Evolutionary conservation across 495 filamentous ascomycete species (phyloP).

Genomic region (Physcia stellaris): DNA sequence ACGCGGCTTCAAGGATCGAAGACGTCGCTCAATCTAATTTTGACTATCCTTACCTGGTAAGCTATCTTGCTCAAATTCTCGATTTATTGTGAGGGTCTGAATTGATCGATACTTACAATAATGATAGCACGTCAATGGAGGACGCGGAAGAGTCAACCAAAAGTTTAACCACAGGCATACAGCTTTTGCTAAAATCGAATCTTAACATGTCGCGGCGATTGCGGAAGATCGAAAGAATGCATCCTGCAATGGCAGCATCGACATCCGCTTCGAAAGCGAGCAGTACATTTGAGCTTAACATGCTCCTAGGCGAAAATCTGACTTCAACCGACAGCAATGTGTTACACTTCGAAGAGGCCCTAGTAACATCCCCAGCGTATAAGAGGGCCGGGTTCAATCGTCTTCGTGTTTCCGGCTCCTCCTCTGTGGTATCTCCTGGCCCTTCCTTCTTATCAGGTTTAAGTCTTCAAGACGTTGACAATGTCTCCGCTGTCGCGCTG

Average conservation of each 20-base stretch:
- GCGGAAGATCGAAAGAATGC: slow-evolving; percentile 10
- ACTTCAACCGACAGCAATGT: too few relatives aligned
- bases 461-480: slow-evolving; percentile 10
- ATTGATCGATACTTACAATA: not conserved
- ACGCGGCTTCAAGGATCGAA: slow-evolving; percentile 15
- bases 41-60: slow-evolving; percentile 18
- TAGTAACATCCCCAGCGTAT: slow-evolving; percentile 10
- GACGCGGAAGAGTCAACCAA: slow-evolving; percentile 9
- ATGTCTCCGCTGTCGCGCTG: slow-evolving; percentile 13
- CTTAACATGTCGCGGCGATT: slow-evolving; percentile 10
- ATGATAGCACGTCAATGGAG: slow-evolving; percentile 9
- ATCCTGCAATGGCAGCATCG: slow-evolving; percentile 5
- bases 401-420: slow-evolving; percentile 4
- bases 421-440: slow-evolving; percentile 5
- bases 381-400: slow-evolving; percentile 7
- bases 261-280: not conserved
- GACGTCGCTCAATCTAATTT: slow-evolving; percentile 15
- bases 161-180: slow-evolving; percentile 6
- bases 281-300: slow-evolving; percentile 1
- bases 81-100: not conserved
- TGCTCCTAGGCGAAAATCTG: slow-evolving; percentile 5
- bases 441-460: slow-evolving; percentile 14
- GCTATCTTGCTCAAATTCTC: too few relatives aligned
- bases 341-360: slow-evolving; percentile 9
- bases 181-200: slow-evolving; percentile 6